Conservation (phyloP, 805 yeast species). For the Lipomyces yamadae region DNA sequence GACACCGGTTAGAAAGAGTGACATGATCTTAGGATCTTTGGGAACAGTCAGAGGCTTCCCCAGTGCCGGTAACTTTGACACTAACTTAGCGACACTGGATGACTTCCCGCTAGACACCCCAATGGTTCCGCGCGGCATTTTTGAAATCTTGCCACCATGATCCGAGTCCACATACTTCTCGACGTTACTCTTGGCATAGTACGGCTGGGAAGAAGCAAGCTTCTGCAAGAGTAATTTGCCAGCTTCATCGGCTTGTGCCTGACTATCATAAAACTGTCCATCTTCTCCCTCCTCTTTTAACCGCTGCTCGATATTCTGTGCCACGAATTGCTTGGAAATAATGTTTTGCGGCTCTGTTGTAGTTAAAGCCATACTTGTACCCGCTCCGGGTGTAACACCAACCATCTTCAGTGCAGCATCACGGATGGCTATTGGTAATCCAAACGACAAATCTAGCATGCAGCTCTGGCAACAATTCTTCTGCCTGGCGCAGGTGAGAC, state of each 20-base stretch:
- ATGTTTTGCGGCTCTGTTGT: slow-evolving; percentile 56
- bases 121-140: slow-evolving; percentile 14
- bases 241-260: slow-evolving; percentile 46
- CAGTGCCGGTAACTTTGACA: slow-evolving; percentile 70
- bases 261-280: slow-evolving; percentile 33
- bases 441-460: slow-evolving; percentile 77
- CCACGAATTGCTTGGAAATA: slow-evolving; percentile 60
- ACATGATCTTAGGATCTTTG: slow-evolving; percentile 50
- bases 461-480: slow-evolving; percentile 89
- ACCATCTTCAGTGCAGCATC: slow-evolving; percentile 82
- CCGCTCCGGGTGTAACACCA: slow-evolving; percentile 49
- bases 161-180: slow-evolving; percentile 28
- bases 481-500: slow-evolving; percentile 77
- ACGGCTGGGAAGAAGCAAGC: slow-evolving; percentile 49
- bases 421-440: slow-evolving; percentile 76
- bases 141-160: slow-evolving; percentile 8
- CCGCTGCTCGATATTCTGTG: slow-evolving; percentile 53
- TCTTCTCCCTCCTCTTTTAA: slow-evolving; percentile 40
- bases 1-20: slow-evolving; percentile 78
- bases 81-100: slow-evolving; percentile 56
- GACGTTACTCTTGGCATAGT: slow-evolving; percentile 37
- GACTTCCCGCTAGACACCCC: slow-evolving; percentile 36
- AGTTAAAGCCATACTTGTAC: slow-evolving; percentile 37
- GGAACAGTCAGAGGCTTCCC: slow-evolving; percentile 45
- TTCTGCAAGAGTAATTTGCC: slow-evolving; percentile 60